Base-by-base conservation (phyloP, 495 filamentous ascomycete genomes). In the Podospora pseudoanserina region DNA sequence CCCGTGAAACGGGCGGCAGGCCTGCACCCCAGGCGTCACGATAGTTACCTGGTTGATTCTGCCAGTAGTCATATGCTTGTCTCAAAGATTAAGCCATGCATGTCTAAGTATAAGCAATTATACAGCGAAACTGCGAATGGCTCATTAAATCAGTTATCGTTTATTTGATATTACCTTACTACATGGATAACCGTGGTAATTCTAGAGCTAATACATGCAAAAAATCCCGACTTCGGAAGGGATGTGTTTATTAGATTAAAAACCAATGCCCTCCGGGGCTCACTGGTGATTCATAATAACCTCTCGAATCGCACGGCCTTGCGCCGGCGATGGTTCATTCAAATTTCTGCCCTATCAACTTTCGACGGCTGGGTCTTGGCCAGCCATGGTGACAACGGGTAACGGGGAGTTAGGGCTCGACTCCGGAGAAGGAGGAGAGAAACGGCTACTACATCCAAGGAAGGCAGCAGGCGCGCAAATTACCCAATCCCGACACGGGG, bases 31-130 rank as follows among this genome's bases (percentile, higher is more conserved):
- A 57, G n/a, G n/a, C n/a, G 68, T 20, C 19, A 86, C 73, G 81
- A 83, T 85, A 85, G 83, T 82, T 88, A 88, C n/a, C 83, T 88
- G 85, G 84, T 88, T 87, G 83, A 88, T 88, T 87, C 85, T 88
- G 85, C 83, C 82, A 87, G 85, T 87, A 87, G 84, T 87, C 81
- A 88, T 87, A 88, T 88, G 83, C n/a, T n/a, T n/a, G n/a, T n/a
- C n/a, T n/a, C n/a, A 89, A 88, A 87, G 83, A 88, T 87, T 89
- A 88, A 88, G 84, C 86, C 84, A 89, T 88, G 84, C n/a, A 89
- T 87, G 83, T 88, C 82, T 85, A 88, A 88, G 84, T 88, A 87
- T 88, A 87, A 87, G 81, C 82, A 87, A 84, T 76, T 87, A 84
- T 87, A 88, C 83, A 67, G 85, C 86, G 85, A 88, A 88, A 89